These are phyloP conservation scores for Mortierella sp. DNA, from an alignment of 371 early-diverging fungal species.

Conservation along the genomic window DNA sequence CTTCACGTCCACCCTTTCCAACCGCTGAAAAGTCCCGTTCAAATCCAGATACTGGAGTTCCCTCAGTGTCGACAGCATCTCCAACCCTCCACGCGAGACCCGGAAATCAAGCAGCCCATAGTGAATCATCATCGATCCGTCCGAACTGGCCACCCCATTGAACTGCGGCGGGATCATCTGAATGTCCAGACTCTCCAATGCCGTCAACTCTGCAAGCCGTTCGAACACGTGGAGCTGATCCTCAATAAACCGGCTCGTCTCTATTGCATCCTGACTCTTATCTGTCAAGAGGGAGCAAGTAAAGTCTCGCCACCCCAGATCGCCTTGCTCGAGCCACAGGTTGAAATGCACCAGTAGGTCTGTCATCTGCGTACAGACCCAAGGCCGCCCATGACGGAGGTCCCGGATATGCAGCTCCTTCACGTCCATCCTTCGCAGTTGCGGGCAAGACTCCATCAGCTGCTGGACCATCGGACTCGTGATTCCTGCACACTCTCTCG, in stretches of 20 bases:
- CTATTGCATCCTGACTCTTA: not conserved
- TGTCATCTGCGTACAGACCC: not conserved
- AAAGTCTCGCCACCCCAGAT: not conserved
- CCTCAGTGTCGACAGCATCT: not conserved
- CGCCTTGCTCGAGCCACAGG: not conserved
- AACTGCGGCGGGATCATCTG: not conserved
- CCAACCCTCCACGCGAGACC: not conserved
- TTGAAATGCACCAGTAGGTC: not conserved
- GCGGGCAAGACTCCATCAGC: not conserved
- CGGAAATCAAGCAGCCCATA: conserved; percentile 1
- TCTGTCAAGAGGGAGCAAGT: not conserved
- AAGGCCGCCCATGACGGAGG: not conserved
- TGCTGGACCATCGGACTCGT: not conserved
- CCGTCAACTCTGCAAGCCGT: not conserved
- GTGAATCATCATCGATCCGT: not conserved
- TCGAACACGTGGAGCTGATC: not conserved
- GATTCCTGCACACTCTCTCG: not conserved
- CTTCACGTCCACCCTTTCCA: not conserved
- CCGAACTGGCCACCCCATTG: not conserved
- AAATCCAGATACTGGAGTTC: not conserved
- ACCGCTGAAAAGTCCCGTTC: not conserved
- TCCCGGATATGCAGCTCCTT: not conserved
- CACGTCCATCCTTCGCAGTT: not conserved
- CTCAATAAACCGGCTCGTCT: not conserved
- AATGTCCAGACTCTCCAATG: not conserved